Evolutionary conservation across 139 green algal species (phyloP).

Genomic region (Closterium sp.): DNA sequence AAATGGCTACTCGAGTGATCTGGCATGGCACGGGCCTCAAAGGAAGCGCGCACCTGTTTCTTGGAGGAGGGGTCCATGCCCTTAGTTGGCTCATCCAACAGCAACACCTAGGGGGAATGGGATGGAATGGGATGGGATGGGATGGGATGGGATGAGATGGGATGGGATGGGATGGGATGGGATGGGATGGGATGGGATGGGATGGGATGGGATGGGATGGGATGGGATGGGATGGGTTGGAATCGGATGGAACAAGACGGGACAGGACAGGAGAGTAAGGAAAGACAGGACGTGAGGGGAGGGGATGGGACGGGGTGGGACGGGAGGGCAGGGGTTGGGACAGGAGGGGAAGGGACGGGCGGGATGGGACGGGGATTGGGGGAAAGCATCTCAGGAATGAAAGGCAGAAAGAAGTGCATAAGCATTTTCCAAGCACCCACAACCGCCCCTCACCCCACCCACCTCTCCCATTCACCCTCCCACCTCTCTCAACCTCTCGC

Average conservation of each 20-base stretch:
- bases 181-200: background rate
- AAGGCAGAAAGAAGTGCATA: background rate
- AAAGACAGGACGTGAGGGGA: background rate
- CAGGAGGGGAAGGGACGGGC: background rate
- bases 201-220: background rate
- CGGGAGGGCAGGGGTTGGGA: background rate
- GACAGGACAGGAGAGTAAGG: background rate
- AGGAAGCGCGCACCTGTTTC: constrained; percentile 13
- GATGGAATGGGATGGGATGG: constrained; percentile 7
- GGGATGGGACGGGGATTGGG: background rate
- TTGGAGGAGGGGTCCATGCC: constrained; percentile 75
- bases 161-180: background rate
- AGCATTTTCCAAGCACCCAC: background rate
- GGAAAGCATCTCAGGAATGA: background rate
- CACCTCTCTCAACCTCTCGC: background rate
- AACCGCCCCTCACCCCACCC: background rate
- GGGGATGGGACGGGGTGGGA: background rate
- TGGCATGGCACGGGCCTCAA: background rate
- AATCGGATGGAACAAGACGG: background rate
- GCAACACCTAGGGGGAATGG: constrained; percentile 11
- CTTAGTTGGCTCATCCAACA: constrained; percentile 77
- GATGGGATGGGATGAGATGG: constrained; percentile 2
- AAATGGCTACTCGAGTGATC: background rate
- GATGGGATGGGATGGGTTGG: background rate
- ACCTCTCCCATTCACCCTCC: background rate